Base-by-base conservation (phyloP, 2,329 filamentous ascomycete species). In the Dothistroma septosporum region DNA sequence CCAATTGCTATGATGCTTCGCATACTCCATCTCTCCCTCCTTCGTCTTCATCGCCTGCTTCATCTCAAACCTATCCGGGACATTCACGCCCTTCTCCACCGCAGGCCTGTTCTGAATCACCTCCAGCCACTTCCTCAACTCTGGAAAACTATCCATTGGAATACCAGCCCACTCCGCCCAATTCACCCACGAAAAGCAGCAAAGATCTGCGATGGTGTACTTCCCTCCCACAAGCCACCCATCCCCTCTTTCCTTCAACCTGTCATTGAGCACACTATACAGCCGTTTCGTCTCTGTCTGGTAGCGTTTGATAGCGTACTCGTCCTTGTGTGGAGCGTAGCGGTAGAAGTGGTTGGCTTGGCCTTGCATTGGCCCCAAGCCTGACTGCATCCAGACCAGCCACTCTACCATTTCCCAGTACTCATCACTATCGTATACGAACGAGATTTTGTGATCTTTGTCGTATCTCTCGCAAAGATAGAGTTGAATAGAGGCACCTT, bases 271-370 rank as follows among this genome's bases (percentile, higher is more conserved):
- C 14, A 82, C 78, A 21, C 73, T 69, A 64, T 78, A 81, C 4
- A 82, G 71, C 4, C 80, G 76, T 62, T 76, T 78, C 4, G 79
- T 80, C 67, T 82, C 80, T 31, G 78, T 77, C 44, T 76, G 73
- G 62, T 80, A 82, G n/a, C 79, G 73, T 24, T 78, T 72, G 60
- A 79, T 79, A 2, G 72, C 78, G 61, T 79, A 80, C 55, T 75
- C 68, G 24, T 79, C 79, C 61, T 78, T 76, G 12, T 68, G 71
- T 1, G 72, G 72, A 1, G 78, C 77, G 49, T 78, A 79, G 55
- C 76, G 74, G 60, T 75, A 75, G 74, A 80, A 81, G 64, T 80
- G 77, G 59, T 79, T 79, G 10, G 78, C 78, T 70, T 79, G 77
- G n/a, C 78, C 77, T 60, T 68, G 74, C 75, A 79, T 79, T 0